Percentiles rank a stretch among this genome's conserved stretches.
Conservation (phyloP, 495 filamentous ascomycete genomes). For the Xylona heveae region DNA sequence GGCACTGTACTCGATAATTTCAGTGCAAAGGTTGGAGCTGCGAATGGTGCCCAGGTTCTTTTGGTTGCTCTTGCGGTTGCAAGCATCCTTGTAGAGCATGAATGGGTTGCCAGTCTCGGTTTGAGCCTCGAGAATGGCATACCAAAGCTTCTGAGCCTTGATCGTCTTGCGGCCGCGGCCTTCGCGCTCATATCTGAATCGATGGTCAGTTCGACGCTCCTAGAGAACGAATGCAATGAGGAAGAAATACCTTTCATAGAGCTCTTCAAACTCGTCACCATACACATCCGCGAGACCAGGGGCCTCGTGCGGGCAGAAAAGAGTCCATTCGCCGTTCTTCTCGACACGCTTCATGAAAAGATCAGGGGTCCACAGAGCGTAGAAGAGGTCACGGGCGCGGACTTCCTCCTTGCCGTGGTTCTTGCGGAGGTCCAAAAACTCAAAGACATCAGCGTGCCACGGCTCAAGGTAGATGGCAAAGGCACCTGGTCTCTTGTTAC, state of each 20-base stretch:
- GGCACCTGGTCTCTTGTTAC: conserved; percentile 95
- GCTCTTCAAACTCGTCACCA: conserved; percentile 87
- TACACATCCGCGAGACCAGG: conserved; percentile 90
- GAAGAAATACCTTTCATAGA: conserved; percentile 48
- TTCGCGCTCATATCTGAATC: conserved; percentile 55
- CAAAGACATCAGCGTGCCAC: conserved; percentile 95
- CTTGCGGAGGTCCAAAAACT: conserved; percentile 93
- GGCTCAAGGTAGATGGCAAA: conserved; percentile 99
- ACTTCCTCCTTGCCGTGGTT: conserved; percentile 98
- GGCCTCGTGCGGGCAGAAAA: conserved; percentile 93
- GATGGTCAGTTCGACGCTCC: background rate
- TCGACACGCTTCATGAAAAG: conserved; percentile 99
- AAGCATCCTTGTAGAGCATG: conserved; percentile 98
- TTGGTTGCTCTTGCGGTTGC: conserved; percentile 98
- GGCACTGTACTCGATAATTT: conserved; percentile 93
- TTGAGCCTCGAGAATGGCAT: conserved; percentile 90
- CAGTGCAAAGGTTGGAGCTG: conserved; percentile 95
- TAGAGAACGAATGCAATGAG: background rate
- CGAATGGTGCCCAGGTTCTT: conserved; percentile 97
- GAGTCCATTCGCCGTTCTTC: conserved; percentile 83
- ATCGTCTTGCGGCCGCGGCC: conserved; percentile 73
- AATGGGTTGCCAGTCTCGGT: conserved; percentile 97
- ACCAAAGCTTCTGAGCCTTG: conserved; percentile 98
- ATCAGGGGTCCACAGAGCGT: conserved; percentile 94
- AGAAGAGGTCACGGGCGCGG: conserved; percentile 91